Evolutionary conservation across 495 filamentous ascomycete species (phyloP).

Genomic region (Neurospora cerealis): DNA sequence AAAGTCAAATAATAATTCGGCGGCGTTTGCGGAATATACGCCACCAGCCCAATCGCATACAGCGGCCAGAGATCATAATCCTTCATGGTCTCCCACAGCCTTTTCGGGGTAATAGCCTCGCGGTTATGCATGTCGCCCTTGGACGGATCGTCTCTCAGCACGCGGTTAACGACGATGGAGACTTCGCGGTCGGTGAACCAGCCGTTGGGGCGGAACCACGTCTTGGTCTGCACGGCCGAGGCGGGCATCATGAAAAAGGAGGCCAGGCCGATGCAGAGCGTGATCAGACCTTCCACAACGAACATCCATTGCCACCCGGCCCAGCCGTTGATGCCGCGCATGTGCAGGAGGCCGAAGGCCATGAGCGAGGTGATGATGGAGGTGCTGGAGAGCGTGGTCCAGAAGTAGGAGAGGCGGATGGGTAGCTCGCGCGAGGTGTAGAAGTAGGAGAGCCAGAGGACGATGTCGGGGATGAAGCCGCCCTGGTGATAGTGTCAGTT

Average conservation of each 20-base stretch:
- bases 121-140: constrained; percentile 51
- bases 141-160: constrained; percentile 41
- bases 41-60: constrained; percentile 53
- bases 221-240: constrained; percentile 43
- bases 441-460: constrained; percentile 63
- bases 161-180: constrained; percentile 41
- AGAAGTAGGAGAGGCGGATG: constrained; percentile 47
- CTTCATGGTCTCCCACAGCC: constrained; percentile 48
- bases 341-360: constrained; percentile 40
- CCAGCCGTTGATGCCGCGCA: constrained; percentile 43
- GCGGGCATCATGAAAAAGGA: constrained; percentile 48
- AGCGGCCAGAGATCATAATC: constrained; percentile 71
- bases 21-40: constrained; percentile 47
- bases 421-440: constrained; percentile 59
- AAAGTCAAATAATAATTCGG: constrained; percentile 55
- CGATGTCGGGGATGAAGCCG: constrained; percentile 45
- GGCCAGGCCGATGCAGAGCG: constrained; percentile 38
- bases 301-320: constrained; percentile 57
- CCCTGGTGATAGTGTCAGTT: constrained; percentile 28
- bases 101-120: constrained; percentile 48
- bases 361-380: constrained; percentile 42
- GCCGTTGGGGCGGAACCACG: constrained; percentile 34
- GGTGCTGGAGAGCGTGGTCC: constrained; percentile 42
- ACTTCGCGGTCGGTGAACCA: constrained; percentile 47
- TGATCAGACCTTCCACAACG: constrained; percentile 40